These are phyloP conservation scores for Penicillium cosmopolitanum DNA, from an alignment of 495 filamentous ascomycete species.

Conservation along the genomic window DNA sequence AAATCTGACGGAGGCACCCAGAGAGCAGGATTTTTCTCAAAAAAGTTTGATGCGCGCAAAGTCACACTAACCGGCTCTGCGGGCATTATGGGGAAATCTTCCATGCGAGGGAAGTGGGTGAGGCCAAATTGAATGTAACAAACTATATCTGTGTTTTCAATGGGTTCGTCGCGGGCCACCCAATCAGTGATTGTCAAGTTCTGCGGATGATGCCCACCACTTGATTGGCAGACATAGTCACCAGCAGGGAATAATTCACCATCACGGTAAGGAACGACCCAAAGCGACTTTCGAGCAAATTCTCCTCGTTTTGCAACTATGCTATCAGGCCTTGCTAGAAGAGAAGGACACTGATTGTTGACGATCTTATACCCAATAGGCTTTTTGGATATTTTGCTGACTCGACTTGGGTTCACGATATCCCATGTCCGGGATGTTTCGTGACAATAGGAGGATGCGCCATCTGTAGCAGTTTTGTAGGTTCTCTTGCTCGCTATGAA, in stretches of 20 bases:
- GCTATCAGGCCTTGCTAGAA: slow-evolving; percentile 41
- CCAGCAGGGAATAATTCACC: slow-evolving; percentile 52
- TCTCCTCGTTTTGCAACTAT: slow-evolving; percentile 40
- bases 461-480: slow-evolving; percentile 42
- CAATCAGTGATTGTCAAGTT: slow-evolving; percentile 40
- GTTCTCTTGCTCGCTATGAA: slow-evolving; percentile 50
- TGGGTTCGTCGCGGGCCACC: slow-evolving; percentile 53
- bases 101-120: slow-evolving; percentile 58
- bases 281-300: slow-evolving; percentile 41
- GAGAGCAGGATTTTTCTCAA: slow-evolving; percentile 68
- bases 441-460: slow-evolving; percentile 48
- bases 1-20: slow-evolving; percentile 60
- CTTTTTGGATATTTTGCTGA: slow-evolving; percentile 43
- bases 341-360: slow-evolving; percentile 36
- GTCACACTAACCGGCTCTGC: slow-evolving; percentile 69
- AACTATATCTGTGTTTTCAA: slow-evolving; percentile 58
- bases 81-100: slow-evolving; percentile 73
- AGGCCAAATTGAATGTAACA: slow-evolving; percentile 63
- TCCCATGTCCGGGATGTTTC: slow-evolving; percentile 52
- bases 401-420: slow-evolving; percentile 49
- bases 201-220: slow-evolving; percentile 36
- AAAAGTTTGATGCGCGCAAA: slow-evolving; percentile 71
- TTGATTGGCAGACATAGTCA: slow-evolving; percentile 52
- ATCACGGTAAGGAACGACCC: slow-evolving; percentile 43
- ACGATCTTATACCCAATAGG: slow-evolving; percentile 45